These are phyloP conservation scores for Gossypium trilobum DNA, from an alignment of 441 rosid species.

Conservation along the genomic window DNA sequence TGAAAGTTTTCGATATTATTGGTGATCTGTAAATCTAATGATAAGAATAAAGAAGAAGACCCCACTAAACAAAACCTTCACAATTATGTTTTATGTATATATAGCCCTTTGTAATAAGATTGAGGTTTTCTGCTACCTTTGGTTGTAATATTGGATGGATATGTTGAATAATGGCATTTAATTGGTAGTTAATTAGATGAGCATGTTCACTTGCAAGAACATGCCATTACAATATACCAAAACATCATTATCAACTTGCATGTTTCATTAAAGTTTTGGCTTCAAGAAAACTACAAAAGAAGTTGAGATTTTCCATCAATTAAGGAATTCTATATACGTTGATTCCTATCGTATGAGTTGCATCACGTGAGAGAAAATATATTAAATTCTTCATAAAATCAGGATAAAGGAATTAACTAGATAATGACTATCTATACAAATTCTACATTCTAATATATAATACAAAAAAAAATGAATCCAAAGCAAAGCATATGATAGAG, in stretches of 20 bases:
- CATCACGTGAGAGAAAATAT: background rate
- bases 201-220: background rate
- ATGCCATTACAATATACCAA: background rate
- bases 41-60: background rate
- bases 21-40: background rate
- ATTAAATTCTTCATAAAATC: background rate
- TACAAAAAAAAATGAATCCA: background rate
- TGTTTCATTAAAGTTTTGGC: background rate
- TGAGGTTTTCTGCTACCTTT: background rate
- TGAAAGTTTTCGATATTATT: background rate
- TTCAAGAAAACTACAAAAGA: background rate
- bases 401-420: too few species aligned
- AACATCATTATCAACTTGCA: slow-evolving; percentile 2
- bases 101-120: background rate
- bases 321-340: background rate
- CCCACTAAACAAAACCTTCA: background rate
- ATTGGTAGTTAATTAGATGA: background rate
- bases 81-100: background rate
- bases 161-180: slow-evolving; percentile 1
- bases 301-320: background rate
- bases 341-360: background rate
- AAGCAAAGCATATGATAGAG: background rate
- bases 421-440: too few species aligned
- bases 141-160: background rate
- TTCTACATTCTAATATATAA: background rate